Percentiles rank a stretch among this genome's conserved stretches.
These are phyloP conservation scores for Trichophyton rubrum DNA, from an alignment of 2,329 filamentous ascomycete species.

Conservation along the genomic window DNA sequence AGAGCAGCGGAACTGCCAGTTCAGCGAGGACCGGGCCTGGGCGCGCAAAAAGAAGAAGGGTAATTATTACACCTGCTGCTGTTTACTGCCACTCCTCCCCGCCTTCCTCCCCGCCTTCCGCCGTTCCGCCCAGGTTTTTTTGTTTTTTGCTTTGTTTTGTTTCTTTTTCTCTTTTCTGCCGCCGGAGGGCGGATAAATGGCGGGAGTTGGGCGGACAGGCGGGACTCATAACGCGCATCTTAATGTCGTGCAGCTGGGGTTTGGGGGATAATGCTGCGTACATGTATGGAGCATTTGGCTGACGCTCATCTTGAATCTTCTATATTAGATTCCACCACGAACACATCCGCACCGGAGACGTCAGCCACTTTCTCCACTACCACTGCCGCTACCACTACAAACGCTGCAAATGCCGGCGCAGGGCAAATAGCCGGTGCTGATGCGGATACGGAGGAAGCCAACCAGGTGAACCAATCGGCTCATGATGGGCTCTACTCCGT, in stretches of 20 bases:
- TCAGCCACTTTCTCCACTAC: conserved; percentile 1
- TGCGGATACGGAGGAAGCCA: neutral
- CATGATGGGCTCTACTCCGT: conserved; percentile 3
- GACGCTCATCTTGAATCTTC: neutral
- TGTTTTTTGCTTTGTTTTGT: neutral
- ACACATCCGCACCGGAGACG: conserved; percentile 4
- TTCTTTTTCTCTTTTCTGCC: neutral
- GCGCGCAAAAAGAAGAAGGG: conserved; percentile 25
- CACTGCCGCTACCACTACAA: conserved; percentile 4
- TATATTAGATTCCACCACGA: neutral
- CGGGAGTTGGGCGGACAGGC: neutral
- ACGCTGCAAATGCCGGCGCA: neutral
- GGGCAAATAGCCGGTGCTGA: conserved; percentile 11
- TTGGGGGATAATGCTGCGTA: neutral
- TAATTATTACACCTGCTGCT: neutral
- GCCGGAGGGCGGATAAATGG: conserved; percentile 1
- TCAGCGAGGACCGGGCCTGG: conserved; percentile 33
- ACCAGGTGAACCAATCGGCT: conserved; percentile 2
- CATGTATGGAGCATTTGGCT: neutral
- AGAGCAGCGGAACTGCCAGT: conserved; percentile 40
- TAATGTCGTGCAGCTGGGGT: neutral
- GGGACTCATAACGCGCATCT: neutral
- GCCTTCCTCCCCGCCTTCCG: neutral
- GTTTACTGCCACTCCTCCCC: neutral
- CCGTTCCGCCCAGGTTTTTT: neutral